phyloP scores from a whole-genome alignment of 2,329 filamentous ascomycete species.

The Rugonectria rugulosa region DNA sequence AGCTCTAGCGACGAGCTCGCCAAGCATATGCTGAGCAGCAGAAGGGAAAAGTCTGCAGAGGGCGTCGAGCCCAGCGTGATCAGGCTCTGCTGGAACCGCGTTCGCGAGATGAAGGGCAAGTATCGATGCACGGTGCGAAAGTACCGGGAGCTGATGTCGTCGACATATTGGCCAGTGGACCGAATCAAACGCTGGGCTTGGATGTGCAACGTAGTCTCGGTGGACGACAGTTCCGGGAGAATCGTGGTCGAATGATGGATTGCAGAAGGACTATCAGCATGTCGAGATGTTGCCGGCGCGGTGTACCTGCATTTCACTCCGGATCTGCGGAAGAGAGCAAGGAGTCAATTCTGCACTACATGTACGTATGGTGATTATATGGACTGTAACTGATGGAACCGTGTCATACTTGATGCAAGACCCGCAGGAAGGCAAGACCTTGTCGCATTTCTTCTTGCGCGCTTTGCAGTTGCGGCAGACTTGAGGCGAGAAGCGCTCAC shows the following conservation, averaged over 20 bases:
- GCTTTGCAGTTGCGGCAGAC: no score
- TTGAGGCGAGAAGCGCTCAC: no score
- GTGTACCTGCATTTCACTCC: neutral
- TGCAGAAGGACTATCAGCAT: neutral
- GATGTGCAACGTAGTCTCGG: neutral
- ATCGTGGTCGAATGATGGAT: neutral
- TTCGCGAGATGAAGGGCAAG: slow-evolving; percentile 9
- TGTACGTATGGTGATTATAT: no score
- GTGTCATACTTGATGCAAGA: slow-evolving; percentile 2
- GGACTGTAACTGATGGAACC: neutral
- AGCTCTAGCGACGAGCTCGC: neutral
- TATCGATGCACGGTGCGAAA: slow-evolving; percentile 1
- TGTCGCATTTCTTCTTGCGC: slow-evolving; percentile 10
- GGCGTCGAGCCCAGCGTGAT: neutral
- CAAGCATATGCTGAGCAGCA: neutral
- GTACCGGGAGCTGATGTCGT: slow-evolving; percentile 7
- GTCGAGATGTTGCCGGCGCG: no score
- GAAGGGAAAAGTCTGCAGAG: slow-evolving; percentile 1
- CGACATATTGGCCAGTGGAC: neutral
- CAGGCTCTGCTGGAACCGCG: neutral
- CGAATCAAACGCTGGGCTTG: neutral
- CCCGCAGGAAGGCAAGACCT: neutral
- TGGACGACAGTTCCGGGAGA: neutral
- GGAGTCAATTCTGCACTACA: no score
- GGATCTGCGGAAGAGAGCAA: no score